phyloP scores from a whole-genome alignment of 345 rosid species.

The Lenwebbia sp. region DNA sequence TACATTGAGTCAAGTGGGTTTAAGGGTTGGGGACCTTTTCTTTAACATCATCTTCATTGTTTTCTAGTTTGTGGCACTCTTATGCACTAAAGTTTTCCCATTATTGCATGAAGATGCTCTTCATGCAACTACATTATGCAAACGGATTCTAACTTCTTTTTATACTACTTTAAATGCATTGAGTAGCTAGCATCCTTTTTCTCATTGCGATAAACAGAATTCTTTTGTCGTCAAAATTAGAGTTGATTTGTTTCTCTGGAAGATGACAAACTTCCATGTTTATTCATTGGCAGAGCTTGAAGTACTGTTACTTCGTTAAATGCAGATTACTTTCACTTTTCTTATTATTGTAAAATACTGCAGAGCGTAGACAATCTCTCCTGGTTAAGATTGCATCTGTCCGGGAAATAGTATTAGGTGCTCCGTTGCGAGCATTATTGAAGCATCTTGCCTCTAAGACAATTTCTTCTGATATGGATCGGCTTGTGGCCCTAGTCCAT shows the following conservation, averaged over 20 bases:
- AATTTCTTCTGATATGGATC: constrained; percentile 41
- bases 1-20: neutral
- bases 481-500: constrained; percentile 78
- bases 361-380: constrained; percentile 49
- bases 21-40: neutral
- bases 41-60: neutral
- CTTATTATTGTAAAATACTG: neutral
- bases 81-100: neutral
- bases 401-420: constrained; percentile 86
- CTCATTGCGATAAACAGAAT: neutral
- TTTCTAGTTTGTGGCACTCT: neutral
- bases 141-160: neutral
- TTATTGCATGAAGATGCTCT: neutral
- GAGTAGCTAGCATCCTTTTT: neutral
- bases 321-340: neutral
- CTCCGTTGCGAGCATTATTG: constrained; percentile 64
- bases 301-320: neutral
- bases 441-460: constrained; percentile 70
- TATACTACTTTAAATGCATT: neutral
- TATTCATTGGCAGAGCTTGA: neutral
- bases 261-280: neutral
- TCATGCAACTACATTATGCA: neutral
- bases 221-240: neutral
- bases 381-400: constrained; percentile 78
- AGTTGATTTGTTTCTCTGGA: neutral